Base-by-base conservation (phyloP, 2,329 filamentous ascomycete genomes). In the Fusarium longipes region DNA sequence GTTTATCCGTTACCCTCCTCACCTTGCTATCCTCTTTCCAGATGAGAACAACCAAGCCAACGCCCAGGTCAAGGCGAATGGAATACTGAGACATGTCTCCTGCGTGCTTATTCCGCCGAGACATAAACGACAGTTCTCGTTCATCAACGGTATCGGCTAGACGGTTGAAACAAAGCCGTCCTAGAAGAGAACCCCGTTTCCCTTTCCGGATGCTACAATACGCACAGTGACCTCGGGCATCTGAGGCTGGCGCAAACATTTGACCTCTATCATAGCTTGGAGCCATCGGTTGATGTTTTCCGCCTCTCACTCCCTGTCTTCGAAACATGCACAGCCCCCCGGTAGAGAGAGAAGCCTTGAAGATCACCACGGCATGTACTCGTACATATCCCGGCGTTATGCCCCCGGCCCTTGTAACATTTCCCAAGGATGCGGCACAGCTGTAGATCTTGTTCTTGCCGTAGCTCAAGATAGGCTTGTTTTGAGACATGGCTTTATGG, bases 401-500 rank as follows among this genome's bases (percentile, higher is more conserved):
- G 42, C 51, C 54, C n/a, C 51, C 38, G 48, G 54, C 36, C 58
- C 56, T 49, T 63, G 61, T 33, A 48, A 43, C 40, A 32, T 62
- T 51, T 40, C 32, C 43, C 45, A 57, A 35, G 33, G 44, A 63
- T 63, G 44, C 59, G 59, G 60, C 59, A 39, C 40, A 49, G 25
- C 39, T 44, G 59, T 52, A 63, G 60, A 58, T 63, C 59, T 57
- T 22, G 47, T 35, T 49, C 49, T 49, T 27, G 24, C 25, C 32
- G 24, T 36, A 20, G 33, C 51, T 45, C 30, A n/a, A 62, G 47
- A 64, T 58, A 63, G 50, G 51, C 58, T 33, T 18, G 30, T 35
- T 53, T 38, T 62, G 51, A 62, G 67, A 68, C 59, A 70, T 70
- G 63, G 68, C 40, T 67, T 67, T 39, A 39, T 56, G 14, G 24